phyloP scores from a whole-genome alignment of 768 basidiomycete genomes.

The Mycena rebaudengoi region DNA sequence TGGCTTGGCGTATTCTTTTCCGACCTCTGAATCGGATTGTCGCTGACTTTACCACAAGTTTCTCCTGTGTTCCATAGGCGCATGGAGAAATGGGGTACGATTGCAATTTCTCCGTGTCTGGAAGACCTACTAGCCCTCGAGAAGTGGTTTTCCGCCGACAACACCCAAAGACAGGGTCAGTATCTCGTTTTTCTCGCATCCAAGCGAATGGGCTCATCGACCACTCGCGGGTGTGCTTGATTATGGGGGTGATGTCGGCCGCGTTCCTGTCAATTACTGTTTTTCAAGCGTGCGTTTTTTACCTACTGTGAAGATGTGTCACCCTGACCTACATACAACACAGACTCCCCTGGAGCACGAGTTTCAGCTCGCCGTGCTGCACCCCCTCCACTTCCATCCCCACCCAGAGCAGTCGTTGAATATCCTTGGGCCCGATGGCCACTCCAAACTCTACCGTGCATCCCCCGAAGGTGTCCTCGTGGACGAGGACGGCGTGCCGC shows the following conservation, averaged over 20 bases:
- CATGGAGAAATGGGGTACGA: neutral
- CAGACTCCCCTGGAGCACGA: neutral
- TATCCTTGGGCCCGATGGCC: neutral
- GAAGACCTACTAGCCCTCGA: neutral
- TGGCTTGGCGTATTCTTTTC: neutral
- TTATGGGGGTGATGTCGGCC: neutral
- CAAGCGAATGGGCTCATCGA: neutral
- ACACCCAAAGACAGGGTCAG: neutral
- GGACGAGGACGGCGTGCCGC: neutral
- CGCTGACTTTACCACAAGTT: neutral
- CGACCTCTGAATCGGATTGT: neutral
- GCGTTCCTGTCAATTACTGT: neutral
- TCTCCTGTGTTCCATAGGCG: neutral
- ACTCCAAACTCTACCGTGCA: neutral
- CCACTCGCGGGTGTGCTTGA: neutral
- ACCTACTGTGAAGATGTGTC: neutral
- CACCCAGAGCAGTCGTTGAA: neutral
- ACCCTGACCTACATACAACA: neutral
- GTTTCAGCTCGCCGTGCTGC: neutral
- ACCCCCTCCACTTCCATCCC: neutral
- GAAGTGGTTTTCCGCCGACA: neutral
- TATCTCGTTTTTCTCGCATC: neutral
- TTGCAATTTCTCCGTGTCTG: neutral
- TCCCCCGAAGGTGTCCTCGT: neutral
- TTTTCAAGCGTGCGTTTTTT: neutral